Percentiles rank a stretch among this genome's conserved stretches.
These are phyloP conservation scores for Ganoderma sinense DNA, from an alignment of 1,284 basidiomycete species.

Conservation along the genomic window DNA sequence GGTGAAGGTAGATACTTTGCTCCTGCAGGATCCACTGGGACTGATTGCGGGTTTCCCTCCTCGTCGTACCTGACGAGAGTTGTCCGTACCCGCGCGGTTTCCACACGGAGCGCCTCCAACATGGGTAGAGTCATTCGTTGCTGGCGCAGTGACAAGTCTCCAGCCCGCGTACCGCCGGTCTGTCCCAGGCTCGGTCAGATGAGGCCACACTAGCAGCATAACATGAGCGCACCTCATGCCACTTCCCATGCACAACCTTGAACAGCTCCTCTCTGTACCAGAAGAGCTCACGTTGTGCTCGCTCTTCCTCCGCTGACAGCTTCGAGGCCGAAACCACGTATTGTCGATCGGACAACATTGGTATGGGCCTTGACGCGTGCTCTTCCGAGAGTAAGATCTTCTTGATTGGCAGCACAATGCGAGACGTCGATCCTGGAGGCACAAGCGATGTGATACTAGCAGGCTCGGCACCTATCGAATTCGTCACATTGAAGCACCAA, in stretches of 20 bases:
- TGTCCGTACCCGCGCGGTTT: constrained; percentile 68
- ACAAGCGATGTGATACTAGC: constrained; percentile 67
- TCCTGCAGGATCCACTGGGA: constrained; percentile 37
- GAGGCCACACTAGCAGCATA: background rate
- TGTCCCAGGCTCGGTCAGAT: constrained; percentile 39
- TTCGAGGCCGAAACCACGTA: constrained; percentile 87
- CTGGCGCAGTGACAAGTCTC: constrained; percentile 77
- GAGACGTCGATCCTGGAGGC: constrained; percentile 84
- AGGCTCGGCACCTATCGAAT: constrained; percentile 45
- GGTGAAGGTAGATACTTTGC: constrained; percentile 55
- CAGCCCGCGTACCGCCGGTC: constrained; percentile 79
- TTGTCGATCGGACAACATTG: constrained; percentile 88
- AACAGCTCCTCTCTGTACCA: constrained; percentile 94
- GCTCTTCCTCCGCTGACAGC: constrained; percentile 66
- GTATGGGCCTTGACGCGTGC: constrained; percentile 74
- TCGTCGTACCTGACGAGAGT: constrained; percentile 51
- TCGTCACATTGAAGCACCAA: constrained; percentile 8
- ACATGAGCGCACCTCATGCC: constrained; percentile 77
- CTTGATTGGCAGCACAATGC: constrained; percentile 82
- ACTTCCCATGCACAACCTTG: constrained; percentile 69
- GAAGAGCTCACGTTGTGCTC: constrained; percentile 79
- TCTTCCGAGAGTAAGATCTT: constrained; percentile 69
- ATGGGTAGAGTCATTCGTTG: constrained; percentile 80
- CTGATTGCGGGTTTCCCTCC: constrained; percentile 35
- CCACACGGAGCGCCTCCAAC: constrained; percentile 75